Evolutionary conservation across 169 alveolate genomes (phyloP), one percentile per base, ranked within the genome.

Genomic region (Cryptosporidium ubiquitum): DNA sequence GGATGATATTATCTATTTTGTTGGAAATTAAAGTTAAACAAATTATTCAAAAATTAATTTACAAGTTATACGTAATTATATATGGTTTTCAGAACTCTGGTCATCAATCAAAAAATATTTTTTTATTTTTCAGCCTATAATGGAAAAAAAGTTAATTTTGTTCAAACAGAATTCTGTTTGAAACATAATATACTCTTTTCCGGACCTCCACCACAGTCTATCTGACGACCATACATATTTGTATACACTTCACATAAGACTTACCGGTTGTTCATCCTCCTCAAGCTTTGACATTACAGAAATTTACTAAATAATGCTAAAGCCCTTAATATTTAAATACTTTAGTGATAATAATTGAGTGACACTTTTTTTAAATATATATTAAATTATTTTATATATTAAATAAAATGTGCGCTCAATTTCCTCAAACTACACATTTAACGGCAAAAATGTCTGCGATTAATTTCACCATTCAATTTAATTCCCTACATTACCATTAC

Each of bases 191-290:
- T 3, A 37, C 2, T 2, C 5, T 37, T 37, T 37, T 5, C 55
- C 3, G 12, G 55, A 47, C 16, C 55, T 47, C 20, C 55, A 47
- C 23, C 20, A 47, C 3, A 47, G 55, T 10, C 18, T 12, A 26
- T 10, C 14, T n/a, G 10, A 55, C 66, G n/a, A n/a, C n/a, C n/a
- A n/a, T 35, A 55, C n/a, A 55, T 55, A 5, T 55, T 9, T 26
- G 66, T 55, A 9, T 55, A 20, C 16, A 7, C 7, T 26, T 55
- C 20, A 55, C 16, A 4, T 55, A 23, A 55, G n/a, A 55, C 66
- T 55, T 55, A 55, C 66, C 20, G 66, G 66, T 55, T 55, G 66
- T 55, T 55, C 66, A 55, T 55, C 66, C 66, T 55, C 66, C 35
- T 55, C 66, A 55, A 55, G 20, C 37, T 55, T 26, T 23, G 66